A percentile compares a stretch with the other conserved stretches of the same genome.
Evolutionary conservation across 148 eudicot species (phyloP).

Genomic region (Beta vulgaris): DNA sequence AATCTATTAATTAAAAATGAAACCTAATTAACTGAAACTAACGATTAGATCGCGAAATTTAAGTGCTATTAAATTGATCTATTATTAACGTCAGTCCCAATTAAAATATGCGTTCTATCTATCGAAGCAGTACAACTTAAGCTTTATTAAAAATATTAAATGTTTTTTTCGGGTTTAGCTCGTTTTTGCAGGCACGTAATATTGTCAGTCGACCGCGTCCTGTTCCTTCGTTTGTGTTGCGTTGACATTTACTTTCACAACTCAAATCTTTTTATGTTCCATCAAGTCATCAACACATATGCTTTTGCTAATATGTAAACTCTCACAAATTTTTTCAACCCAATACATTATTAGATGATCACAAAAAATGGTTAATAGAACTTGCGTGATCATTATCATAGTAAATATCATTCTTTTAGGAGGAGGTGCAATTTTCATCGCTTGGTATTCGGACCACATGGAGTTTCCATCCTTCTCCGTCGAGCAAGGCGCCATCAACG

Average conservation of each 20-base stretch:
- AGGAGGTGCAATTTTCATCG: conserved; percentile 23
- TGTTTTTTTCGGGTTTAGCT: not conserved
- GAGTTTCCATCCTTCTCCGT: conserved; percentile 14
- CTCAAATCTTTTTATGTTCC: conserved; percentile 3
- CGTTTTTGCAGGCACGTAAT: conserved; percentile 11
- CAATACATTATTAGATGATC: not conserved
- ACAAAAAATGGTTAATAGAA: conserved; percentile 12
- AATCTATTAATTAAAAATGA: too few relatives aligned
- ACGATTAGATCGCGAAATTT: too few relatives aligned
- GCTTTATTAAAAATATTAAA: not conserved
- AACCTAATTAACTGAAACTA: too few relatives aligned
- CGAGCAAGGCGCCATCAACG: conserved; percentile 18
- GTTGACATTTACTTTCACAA: conserved; percentile 11
- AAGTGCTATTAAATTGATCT: too few relatives aligned
- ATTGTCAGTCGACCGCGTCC: conserved; percentile 6
- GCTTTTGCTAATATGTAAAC: not conserved
- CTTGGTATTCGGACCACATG: conserved; percentile 21
- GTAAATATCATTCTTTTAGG: conserved; percentile 19
- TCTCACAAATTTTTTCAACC: not conserved
- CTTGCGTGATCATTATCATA: conserved; percentile 14
- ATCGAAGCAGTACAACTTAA: not conserved
- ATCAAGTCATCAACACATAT: not conserved
- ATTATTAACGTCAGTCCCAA: not conserved
- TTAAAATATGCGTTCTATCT: not conserved
- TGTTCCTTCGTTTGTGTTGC: conserved; percentile 7